Percentiles rank a stretch among this genome's conserved stretches.
phyloP scores from a whole-genome alignment of 2,329 filamentous ascomycete species.

The Pseudocercospora cruenta region DNA sequence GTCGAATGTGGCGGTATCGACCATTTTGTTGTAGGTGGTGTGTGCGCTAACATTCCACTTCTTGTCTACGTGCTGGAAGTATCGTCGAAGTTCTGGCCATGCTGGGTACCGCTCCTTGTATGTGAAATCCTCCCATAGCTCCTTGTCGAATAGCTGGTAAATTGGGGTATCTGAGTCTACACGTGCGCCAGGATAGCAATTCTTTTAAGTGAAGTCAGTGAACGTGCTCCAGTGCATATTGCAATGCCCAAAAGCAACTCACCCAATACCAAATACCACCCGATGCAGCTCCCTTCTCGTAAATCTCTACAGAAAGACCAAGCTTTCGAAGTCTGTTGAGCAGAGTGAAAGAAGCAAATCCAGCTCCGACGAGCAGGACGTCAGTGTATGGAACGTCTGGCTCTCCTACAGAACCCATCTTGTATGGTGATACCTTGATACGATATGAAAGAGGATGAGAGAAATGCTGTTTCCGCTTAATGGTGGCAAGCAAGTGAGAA shows the following conservation, averaged over 20 bases:
- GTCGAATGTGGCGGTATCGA: conserved; percentile 58
- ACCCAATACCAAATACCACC: conserved; percentile 42
- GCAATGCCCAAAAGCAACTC: background rate
- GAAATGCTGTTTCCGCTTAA: conserved; percentile 22
- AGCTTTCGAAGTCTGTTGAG: conserved; percentile 40
- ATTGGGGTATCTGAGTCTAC: conserved; percentile 47
- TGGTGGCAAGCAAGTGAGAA: conserved; percentile 15
- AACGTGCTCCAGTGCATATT: background rate
- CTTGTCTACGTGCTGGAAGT: conserved; percentile 64
- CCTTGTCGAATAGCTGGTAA: conserved; percentile 36
- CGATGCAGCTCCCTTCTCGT: conserved; percentile 41
- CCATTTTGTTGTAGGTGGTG: conserved; percentile 59
- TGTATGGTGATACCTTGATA: conserved; percentile 25
- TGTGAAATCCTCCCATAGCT: conserved; percentile 55
- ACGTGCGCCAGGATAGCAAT: conserved; percentile 46
- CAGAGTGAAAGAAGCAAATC: conserved; percentile 27
- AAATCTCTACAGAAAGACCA: conserved; percentile 39
- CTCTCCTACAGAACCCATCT: conserved; percentile 34
- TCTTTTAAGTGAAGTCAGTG: conserved; percentile 14
- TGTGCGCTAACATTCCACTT: conserved; percentile 60
- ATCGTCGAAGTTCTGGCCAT: conserved; percentile 56
- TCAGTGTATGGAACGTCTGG: conserved; percentile 30
- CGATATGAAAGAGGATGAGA: conserved; percentile 18
- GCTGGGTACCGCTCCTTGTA: conserved; percentile 45
- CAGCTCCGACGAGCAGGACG: conserved; percentile 28